Percentiles rank a stretch among this genome's conserved stretches.
phyloP scores from a whole-genome alignment of 768 basidiomycete species.

The Amanita molliuscula region DNA sequence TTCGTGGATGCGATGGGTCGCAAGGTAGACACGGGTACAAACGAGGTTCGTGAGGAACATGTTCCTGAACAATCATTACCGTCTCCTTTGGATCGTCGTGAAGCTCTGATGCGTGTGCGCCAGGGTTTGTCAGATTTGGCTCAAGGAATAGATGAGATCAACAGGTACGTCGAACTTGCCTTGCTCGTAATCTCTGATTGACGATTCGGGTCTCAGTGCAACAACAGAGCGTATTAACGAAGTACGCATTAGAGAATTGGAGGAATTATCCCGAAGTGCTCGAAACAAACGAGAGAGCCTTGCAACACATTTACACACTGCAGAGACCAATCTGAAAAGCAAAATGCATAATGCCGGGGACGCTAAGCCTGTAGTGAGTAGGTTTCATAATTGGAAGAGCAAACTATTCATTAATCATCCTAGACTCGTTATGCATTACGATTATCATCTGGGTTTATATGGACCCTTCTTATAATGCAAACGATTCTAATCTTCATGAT shows the following conservation, averaged over 20 bases:
- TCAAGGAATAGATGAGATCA: conserved; percentile 44
- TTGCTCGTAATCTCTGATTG: conserved; percentile 2
- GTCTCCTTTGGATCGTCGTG: conserved; percentile 25
- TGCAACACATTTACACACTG: conserved; percentile 26
- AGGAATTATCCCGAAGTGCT: conserved; percentile 41
- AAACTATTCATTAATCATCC: not conserved
- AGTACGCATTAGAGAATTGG: conserved; percentile 37
- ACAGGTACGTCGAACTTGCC: conserved; percentile 33
- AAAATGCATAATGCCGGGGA: not conserved
- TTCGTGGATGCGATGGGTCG: conserved; percentile 65
- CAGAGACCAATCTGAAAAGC: conserved; percentile 15
- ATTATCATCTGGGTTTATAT: conserved; percentile 7
- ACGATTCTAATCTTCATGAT: conserved; percentile 35
- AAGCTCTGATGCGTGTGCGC: conserved; percentile 48
- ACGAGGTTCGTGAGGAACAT: conserved; percentile 14
- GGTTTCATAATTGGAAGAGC: not conserved
- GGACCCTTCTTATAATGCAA: conserved; percentile 26
- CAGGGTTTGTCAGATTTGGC: conserved; percentile 47
- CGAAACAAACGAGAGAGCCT: conserved; percentile 39
- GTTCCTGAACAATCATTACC: conserved; percentile 13
- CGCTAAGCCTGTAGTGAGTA: not conserved
- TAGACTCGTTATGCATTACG: not conserved
- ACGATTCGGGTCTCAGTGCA: conserved; percentile 16
- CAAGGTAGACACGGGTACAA: conserved; percentile 32
- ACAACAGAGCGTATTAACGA: conserved; percentile 28